Evolutionary conservation across 139 green algal species (phyloP), one percentile per base, ranked within the genome.

Genomic region (Raphidocelis subcapitata): DNA sequence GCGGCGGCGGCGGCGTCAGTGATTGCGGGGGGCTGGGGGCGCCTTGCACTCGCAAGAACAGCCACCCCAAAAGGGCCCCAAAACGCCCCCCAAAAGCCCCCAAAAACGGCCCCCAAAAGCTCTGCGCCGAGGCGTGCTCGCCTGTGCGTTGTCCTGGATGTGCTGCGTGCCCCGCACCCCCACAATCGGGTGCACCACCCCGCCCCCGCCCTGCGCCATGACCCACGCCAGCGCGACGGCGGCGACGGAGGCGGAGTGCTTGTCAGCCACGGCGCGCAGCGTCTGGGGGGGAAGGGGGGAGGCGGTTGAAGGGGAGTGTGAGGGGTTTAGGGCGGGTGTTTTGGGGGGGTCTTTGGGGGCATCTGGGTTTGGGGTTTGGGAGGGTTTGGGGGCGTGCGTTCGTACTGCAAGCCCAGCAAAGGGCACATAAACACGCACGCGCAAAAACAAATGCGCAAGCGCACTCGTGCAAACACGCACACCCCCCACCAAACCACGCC

Each of bases 181-280:
- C 49, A 89, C 78, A n/a, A 89, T 82, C 36, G 84, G 84, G 44
- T 70, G 65, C 64, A 89, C 83, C 8, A 56, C 76, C 15, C 23
- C 2, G 32, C 79, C 77, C n/a, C 75, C 62, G 31, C 82, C 82
- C 61, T 81, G 74, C 70, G 79, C 67, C 81, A 85, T 87, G 15
- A 88, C 77, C 82, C 85, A 90, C 0, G 65, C 54, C 63, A 88
- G 54, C 18, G 82, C 74, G 36, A 90, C 85, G 37, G 85, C 85
- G 51, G 85, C 82, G 3, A 88, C 60, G 46, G 70, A 80, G 23
- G 82, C 80, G 61, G 54, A 29, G 65, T 88, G 85, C 68, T 76
- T 80, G 35, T 85, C 55, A 18, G 85, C 82, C 3, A 88, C 67
- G 18, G 32, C 0, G 14, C 59, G 52, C 56, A 90, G 64, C 52